Evolutionary conservation across 2,329 filamentous ascomycete genomes (phyloP).

Genomic region (Penicillium sp.): DNA sequence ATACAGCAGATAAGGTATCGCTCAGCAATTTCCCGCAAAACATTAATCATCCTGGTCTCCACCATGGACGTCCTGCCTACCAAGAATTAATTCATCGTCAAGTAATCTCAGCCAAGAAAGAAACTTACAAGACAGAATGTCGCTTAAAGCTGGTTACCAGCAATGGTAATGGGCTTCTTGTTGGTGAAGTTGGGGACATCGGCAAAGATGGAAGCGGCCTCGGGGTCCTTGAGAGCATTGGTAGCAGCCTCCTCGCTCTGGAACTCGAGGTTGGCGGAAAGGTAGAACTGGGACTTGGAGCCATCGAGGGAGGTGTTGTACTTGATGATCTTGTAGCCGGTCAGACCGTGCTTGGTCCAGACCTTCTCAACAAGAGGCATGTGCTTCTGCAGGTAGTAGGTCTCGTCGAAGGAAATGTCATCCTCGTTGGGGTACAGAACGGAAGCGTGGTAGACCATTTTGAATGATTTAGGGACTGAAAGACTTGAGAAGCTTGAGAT

Average conservation of each 20-base stretch:
- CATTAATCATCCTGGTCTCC: background rate
- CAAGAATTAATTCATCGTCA: background rate
- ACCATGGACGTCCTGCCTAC: background rate
- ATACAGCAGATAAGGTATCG: background rate
- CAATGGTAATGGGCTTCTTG: constrained; percentile 18
- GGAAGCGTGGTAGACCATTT: constrained; percentile 17
- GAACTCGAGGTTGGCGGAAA: constrained; percentile 17
- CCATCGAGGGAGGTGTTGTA: constrained; percentile 17
- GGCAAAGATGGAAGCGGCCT: constrained; percentile 11
- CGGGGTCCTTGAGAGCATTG: constrained; percentile 7
- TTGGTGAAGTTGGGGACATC: constrained; percentile 29
- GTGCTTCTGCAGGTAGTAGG: constrained; percentile 24
- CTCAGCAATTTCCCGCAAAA: background rate
- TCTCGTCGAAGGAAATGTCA: constrained; percentile 20
- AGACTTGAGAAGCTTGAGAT: background rate
- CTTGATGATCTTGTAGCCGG: constrained; percentile 18
- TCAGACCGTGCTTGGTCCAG: constrained; percentile 19
- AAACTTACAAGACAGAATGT: background rate
- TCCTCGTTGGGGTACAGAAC: constrained; percentile 24
- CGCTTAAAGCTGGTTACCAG: constrained; percentile 9
- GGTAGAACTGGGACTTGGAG: constrained; percentile 15
- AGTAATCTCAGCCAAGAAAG: background rate
- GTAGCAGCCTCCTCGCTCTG: constrained; percentile 19
- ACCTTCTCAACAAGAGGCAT: constrained; percentile 22
- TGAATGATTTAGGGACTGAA: background rate